Evolutionary conservation across 73 alveolate species (phyloP).

Genomic region (Tetrahymena thermophila): DNA sequence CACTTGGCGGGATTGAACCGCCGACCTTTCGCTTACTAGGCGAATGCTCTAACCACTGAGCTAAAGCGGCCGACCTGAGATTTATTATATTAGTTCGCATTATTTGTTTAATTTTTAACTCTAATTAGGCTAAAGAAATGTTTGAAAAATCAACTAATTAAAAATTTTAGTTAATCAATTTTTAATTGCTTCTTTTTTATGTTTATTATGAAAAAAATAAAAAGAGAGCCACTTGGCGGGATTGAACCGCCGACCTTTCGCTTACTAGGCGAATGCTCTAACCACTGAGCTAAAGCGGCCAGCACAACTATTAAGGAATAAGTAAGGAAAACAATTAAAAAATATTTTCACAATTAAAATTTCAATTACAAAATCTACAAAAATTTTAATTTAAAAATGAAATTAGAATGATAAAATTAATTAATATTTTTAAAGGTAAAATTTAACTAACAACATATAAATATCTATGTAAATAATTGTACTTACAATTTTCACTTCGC

Average conservation of each 20-base stretch:
- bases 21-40: neutral
- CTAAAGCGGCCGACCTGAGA: neutral
- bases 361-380: no score
- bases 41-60: neutral
- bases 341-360: neutral
- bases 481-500: neutral
- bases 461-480: neutral
- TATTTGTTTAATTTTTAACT: neutral
- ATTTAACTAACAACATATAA: no score
- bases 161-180: neutral
- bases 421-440: no score
- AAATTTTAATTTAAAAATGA: no score
- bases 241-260: neutral
- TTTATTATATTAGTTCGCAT: neutral
- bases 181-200: neutral
- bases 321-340: neutral
- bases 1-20: neutral
- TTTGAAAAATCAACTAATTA: neutral
- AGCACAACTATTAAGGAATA: neutral
- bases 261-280: neutral
- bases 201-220: neutral
- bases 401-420: no score
- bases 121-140: neutral
- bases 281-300: neutral
- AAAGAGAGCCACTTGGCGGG: neutral